Evolutionary conservation across 768 basidiomycete species (phyloP).

Genomic region (Mycena kentingensis): DNA sequence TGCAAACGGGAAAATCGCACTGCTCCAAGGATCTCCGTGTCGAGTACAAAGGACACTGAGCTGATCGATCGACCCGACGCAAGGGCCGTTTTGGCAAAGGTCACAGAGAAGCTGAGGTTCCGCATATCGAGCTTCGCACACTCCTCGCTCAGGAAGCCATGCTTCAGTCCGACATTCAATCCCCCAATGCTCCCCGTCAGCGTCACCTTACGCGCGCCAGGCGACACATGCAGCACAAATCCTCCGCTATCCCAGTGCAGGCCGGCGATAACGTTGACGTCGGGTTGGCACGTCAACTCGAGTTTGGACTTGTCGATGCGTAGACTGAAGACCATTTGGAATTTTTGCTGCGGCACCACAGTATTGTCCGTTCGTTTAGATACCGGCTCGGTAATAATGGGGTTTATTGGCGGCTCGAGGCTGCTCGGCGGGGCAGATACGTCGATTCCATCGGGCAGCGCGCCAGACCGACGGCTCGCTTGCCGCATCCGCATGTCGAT

Average conservation of each 20-base stretch:
- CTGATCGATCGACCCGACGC: slow-evolving; percentile 39
- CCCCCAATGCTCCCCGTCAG: slow-evolving; percentile 83
- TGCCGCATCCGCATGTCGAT: slow-evolving; percentile 72
- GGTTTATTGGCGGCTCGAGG: too few species aligned
- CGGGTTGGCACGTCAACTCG: slow-evolving; percentile 84
- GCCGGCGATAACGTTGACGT: slow-evolving; percentile 89
- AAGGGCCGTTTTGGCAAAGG: slow-evolving; percentile 57
- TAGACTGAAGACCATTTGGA: slow-evolving; percentile 83
- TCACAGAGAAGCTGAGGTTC: slow-evolving; percentile 77
- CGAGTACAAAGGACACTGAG: slow-evolving; percentile 74
- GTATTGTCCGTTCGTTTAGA: slow-evolving; percentile 13
- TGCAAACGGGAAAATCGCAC: slow-evolving; percentile 85
- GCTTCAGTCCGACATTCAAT: slow-evolving; percentile 77
- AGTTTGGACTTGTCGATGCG: slow-evolving; percentile 90
- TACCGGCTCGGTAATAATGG: slow-evolving; percentile 16
- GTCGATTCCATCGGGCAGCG: slow-evolving; percentile 3
- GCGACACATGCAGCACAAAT: slow-evolving; percentile 77
- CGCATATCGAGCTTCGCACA: slow-evolving; percentile 79
- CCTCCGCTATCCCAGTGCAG: slow-evolving; percentile 95
- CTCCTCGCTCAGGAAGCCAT: slow-evolving; percentile 83
- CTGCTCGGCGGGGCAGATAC: background rate
- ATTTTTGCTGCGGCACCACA: slow-evolving; percentile 42
- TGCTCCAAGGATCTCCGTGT: slow-evolving; percentile 80
- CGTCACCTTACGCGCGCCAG: slow-evolving; percentile 68
- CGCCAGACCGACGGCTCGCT: slow-evolving; percentile 36